Percentiles rank a stretch among this genome's conserved stretches.
These are phyloP conservation scores for Dissophora globulifera DNA, from an alignment of 192 early-diverging fungal genomes.

Conservation along the genomic window DNA sequence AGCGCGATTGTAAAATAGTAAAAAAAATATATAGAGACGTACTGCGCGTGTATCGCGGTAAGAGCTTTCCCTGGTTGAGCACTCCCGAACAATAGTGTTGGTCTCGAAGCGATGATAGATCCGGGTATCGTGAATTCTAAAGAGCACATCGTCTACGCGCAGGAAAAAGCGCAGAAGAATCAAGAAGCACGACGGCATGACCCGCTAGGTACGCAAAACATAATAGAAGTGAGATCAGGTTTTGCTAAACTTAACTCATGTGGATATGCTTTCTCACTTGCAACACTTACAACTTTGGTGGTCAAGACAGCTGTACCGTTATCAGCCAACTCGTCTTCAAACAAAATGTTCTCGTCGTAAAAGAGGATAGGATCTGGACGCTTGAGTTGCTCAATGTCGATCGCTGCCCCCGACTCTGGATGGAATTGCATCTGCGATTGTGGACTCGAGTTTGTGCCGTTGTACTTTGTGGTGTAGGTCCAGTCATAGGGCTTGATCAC, in stretches of 20 bases:
- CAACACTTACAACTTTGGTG: conserved; percentile 74
- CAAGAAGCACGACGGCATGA: conserved; percentile 94
- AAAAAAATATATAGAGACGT: conserved; percentile 26
- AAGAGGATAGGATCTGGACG: conserved; percentile 88
- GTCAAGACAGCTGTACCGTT: conserved; percentile 88
- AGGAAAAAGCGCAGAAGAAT: conserved; percentile 89
- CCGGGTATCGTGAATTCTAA: conserved; percentile 90
- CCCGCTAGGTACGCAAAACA: conserved; percentile 64
- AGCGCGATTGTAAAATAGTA: neutral
- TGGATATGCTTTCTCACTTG: no score
- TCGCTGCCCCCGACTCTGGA: conserved; percentile 50
- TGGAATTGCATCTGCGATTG: conserved; percentile 11
- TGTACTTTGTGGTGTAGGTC: conserved; percentile 92
- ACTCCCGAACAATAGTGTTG: conserved; percentile 73
- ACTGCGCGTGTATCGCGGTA: conserved; percentile 70
- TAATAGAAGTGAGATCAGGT: no score
- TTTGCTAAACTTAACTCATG: no score
- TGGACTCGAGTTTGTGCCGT: conserved; percentile 61
- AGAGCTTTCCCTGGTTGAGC: conserved; percentile 70
- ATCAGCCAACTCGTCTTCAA: conserved; percentile 96
- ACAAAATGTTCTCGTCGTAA: conserved; percentile 94
- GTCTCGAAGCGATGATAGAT: conserved; percentile 89
- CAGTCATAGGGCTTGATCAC: conserved; percentile 97
- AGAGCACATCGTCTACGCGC: conserved; percentile 93
- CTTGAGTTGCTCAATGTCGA: conserved; percentile 84